A percentile compares a stretch with the other conserved stretches of the same genome.
Evolutionary conservation across 1,284 basidiomycete genomes (phyloP).

Genomic region (Sporisorium exsertum): DNA sequence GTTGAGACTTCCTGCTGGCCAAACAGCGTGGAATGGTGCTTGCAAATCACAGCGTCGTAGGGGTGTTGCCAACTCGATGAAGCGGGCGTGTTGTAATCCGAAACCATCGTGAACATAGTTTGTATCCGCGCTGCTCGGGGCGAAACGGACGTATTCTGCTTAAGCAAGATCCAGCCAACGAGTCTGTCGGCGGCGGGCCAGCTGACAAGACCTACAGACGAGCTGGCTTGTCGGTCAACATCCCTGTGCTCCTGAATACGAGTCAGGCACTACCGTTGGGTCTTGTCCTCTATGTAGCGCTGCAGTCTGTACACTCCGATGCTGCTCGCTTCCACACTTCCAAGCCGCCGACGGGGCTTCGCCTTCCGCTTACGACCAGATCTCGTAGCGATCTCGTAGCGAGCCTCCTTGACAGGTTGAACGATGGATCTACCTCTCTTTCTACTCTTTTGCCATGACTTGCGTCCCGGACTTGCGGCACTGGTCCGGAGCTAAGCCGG

Average conservation of each 20-base stretch:
- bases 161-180: too few species aligned
- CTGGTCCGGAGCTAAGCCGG: background rate
- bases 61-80: too few species aligned
- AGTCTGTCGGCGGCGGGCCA: constrained; percentile 18
- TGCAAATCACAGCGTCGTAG: too few species aligned
- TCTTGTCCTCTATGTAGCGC: background rate
- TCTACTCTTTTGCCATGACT: background rate
- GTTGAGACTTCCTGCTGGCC: too few species aligned
- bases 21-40: too few species aligned
- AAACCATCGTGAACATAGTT: too few species aligned
- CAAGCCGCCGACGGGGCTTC: background rate
- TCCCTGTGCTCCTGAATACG: background rate
- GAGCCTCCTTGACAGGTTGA: background rate
- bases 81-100: too few species aligned
- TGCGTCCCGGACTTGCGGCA: background rate
- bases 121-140: too few species aligned
- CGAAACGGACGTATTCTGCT: too few species aligned
- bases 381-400: background rate
- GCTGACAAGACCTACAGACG: constrained; percentile 12
- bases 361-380: background rate
- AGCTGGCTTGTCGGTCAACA: constrained; percentile 17
- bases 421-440: background rate
- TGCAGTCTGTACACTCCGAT: background rate
- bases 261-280: constrained; percentile 14
- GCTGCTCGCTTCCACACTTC: constrained; percentile 7